These are phyloP conservation scores for Lipomyces japonicus DNA, from an alignment of 805 yeast species.

Conservation along the genomic window DNA sequence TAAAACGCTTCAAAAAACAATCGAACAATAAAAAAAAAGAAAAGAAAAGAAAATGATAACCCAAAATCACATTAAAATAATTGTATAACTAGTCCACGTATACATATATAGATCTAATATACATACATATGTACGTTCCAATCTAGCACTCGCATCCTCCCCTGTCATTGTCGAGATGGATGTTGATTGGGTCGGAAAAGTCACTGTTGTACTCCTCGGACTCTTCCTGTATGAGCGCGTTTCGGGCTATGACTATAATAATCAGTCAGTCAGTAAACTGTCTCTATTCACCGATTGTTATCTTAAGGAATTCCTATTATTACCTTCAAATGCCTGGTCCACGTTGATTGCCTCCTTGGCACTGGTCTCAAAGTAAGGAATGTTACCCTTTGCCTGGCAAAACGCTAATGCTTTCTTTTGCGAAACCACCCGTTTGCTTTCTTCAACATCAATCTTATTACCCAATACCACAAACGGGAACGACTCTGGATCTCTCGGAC, in stretches of 20 bases:
- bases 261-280: neutral
- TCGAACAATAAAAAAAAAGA: too few relatives aligned
- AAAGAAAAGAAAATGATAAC: too few relatives aligned
- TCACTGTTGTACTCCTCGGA: constrained; percentile 88
- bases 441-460: constrained; percentile 92
- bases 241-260: constrained; percentile 65
- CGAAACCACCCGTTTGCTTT: constrained; percentile 70
- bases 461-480: constrained; percentile 96
- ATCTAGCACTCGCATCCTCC: constrained; percentile 69
- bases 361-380: constrained; percentile 94
- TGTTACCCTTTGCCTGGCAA: constrained; percentile 64
- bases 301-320: neutral
- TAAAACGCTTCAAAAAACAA: too few relatives aligned
- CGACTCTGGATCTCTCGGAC: constrained; percentile 86
- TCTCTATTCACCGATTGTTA: too few relatives aligned
- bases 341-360: constrained; percentile 96
- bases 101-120: too few relatives aligned
- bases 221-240: constrained; percentile 93
- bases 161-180: constrained; percentile 79
- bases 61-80: too few relatives aligned
- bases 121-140: too few relatives aligned
- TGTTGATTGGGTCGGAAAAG: constrained; percentile 93
- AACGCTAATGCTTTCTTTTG: constrained; percentile 57
- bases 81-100: too few relatives aligned
- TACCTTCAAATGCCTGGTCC: constrained; percentile 84